Evolutionary conservation across 495 filamentous ascomycete species (phyloP).

Genomic region (Aspergillus saccharolyticus): DNA sequence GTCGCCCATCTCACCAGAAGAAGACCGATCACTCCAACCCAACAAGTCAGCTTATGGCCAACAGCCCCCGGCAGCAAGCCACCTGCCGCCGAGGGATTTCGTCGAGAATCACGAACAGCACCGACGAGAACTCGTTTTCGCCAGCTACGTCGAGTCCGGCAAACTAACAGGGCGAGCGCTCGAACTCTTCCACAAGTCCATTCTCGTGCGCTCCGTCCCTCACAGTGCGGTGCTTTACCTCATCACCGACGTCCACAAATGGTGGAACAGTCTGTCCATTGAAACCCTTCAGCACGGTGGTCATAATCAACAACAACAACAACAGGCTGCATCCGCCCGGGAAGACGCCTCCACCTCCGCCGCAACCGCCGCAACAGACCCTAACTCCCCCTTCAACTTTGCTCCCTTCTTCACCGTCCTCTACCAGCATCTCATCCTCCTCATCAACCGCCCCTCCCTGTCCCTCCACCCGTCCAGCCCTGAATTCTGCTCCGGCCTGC

Average conservation of each 20-base stretch:
- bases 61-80: neutral
- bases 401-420: conserved; percentile 51
- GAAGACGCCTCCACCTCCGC: neutral
- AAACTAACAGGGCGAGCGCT: conserved; percentile 36
- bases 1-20: neutral
- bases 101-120: conserved; percentile 11
- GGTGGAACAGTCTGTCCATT: conserved; percentile 39
- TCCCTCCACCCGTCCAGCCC: conserved; percentile 31
- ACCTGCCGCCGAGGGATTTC: neutral
- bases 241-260: conserved; percentile 41
- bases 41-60: neutral
- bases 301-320: neutral
- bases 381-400: conserved; percentile 30
- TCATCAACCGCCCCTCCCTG: conserved; percentile 49
- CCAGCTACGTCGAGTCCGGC: conserved; percentile 38
- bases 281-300: conserved; percentile 17
- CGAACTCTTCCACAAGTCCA: conserved; percentile 41
- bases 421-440: conserved; percentile 64
- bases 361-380: neutral
- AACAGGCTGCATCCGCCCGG: conserved; percentile 5
- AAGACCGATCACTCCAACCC: neutral
- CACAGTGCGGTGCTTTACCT: conserved; percentile 34
- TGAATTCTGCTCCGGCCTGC: conserved; percentile 36
- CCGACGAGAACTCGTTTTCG: conserved; percentile 28
- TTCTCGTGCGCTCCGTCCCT: conserved; percentile 32